Percentiles rank a stretch among this genome's conserved stretches.
Evolutionary conservation across 805 yeast genomes (phyloP).

Genomic region (Lachancea cidri): DNA sequence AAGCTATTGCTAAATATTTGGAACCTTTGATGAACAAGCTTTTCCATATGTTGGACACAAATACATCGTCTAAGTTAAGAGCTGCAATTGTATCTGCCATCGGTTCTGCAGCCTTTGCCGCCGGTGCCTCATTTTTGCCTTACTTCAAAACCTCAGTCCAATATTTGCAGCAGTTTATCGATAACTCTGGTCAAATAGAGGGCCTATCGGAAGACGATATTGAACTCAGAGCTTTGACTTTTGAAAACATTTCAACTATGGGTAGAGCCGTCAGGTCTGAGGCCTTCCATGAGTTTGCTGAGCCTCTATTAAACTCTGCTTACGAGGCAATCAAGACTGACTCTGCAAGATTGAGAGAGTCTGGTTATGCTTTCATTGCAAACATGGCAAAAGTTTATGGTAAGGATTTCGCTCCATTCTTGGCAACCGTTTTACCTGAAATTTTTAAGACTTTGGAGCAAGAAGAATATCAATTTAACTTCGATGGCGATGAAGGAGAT

Average conservation of each 20-base stretch:
- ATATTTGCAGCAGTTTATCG: slow-evolving; percentile 75
- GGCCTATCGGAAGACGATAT: slow-evolving; percentile 85
- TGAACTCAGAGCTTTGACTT: slow-evolving; percentile 85
- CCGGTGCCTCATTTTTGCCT: slow-evolving; percentile 83
- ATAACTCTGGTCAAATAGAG: slow-evolving; percentile 59
- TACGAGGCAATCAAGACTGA: slow-evolving; percentile 71
- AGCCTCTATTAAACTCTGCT: slow-evolving; percentile 84
- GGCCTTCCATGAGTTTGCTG: slow-evolving; percentile 78
- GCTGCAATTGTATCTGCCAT: slow-evolving; percentile 88
- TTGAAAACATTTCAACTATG: slow-evolving; percentile 91
- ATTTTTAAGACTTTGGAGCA: slow-evolving; percentile 79
- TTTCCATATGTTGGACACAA: slow-evolving; percentile 73
- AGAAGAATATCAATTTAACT: slow-evolving; percentile 71
- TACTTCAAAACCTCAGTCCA: slow-evolving; percentile 78
- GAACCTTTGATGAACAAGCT: slow-evolving; percentile 88
- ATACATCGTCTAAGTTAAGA: slow-evolving; percentile 65
- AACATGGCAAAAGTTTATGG: slow-evolving; percentile 95
- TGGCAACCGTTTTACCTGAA: slow-evolving; percentile 77
- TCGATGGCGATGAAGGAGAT: slow-evolving; percentile 48
- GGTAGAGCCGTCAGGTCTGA: slow-evolving; percentile 96
- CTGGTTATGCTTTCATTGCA: slow-evolving; percentile 89
- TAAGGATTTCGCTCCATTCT: slow-evolving; percentile 79
- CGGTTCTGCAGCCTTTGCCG: slow-evolving; percentile 94
- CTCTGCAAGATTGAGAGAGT: slow-evolving; percentile 83
- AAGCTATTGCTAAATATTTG: slow-evolving; percentile 73